Base-by-base conservation (phyloP, 257 asterid species). In the Paulownia fortunei region DNA sequence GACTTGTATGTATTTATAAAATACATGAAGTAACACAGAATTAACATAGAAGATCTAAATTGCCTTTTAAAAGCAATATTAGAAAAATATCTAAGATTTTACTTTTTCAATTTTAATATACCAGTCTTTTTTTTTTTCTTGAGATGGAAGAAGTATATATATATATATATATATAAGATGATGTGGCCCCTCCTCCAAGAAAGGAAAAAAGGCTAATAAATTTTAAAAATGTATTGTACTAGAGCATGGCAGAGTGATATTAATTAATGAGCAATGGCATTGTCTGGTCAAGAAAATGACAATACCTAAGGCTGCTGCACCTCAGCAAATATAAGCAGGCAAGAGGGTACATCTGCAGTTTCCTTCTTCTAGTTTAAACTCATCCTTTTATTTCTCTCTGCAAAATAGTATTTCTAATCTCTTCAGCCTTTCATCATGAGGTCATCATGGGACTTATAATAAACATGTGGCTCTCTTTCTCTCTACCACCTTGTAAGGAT, bases 241-340 rank as follows among this genome's bases (percentile, higher is more conserved):
- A 24, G 1, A 18, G 7, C 49, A 39, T 47, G 27, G 62, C 21
- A 32, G 32, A 46, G 58, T 46, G 39, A n/a, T 46, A 61, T 81
- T 70, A 24, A 75, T 81, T 37, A 55, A 73, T 71, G 66, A 23
- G 85, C 26, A 42, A 76, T 80, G 79, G 58, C 72, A 67, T 10
- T 19, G 46, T 36, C 72, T 75, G 81, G 18, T 51, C 16, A 16
- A 23, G 87, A 84, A 84, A 84, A 69, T 84, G 85, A 84, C 85
- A 80, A 81, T 51, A 41, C 79, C 65, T 60, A 26, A 49, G 74
- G 51, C 44, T 71, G 73, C 76, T 61, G 68, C 27, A 24, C 52
- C 3, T 19, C 23, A 8, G 66, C 74, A 83, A 74, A 76, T 63
- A 76, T 32, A 55, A 76, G 68, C 69, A 76, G 81, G 60, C 69